Conservation (phyloP, 495 filamentous ascomycete genomes). For the Talaromyces ruber region DNA sequence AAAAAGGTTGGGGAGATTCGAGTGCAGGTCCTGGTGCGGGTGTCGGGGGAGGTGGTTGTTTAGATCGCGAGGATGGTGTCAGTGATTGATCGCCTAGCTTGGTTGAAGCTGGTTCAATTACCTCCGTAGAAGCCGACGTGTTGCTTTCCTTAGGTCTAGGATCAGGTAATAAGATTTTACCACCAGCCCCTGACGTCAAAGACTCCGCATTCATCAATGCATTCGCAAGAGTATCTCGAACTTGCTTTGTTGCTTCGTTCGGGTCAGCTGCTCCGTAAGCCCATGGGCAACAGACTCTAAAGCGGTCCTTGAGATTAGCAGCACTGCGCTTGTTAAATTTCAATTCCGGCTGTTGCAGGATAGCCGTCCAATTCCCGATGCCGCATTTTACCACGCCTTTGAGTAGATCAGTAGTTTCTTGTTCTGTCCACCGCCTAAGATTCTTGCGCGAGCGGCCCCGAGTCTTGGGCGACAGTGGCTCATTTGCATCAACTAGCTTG, state of each 20-base stretch:
- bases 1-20: not conserved
- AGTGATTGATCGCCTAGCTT: not conserved
- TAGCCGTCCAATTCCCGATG: constrained; percentile 81
- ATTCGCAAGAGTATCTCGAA: constrained; percentile 30
- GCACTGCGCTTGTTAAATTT: constrained; percentile 67
- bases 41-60: not conserved
- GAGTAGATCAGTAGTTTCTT: constrained; percentile 71
- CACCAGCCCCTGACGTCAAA: constrained; percentile 14
- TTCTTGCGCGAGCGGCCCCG: constrained; percentile 38
- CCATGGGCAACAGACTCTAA: constrained; percentile 68
- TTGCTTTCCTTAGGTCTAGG: constrained; percentile 6
- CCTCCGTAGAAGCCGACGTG: not conserved
- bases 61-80: not conserved
- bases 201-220: constrained; percentile 26
- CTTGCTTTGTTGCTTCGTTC: constrained; percentile 37
- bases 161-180: constrained; percentile 19
- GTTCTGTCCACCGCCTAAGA: constrained; percentile 66
- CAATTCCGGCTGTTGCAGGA: constrained; percentile 66
- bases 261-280: constrained; percentile 37
- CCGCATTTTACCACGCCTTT: constrained; percentile 74
- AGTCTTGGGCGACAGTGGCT: constrained; percentile 31
- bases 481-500: constrained; percentile 13
- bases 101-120: not conserved
- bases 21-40: not conserved
- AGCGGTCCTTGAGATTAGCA: constrained; percentile 81